These are phyloP conservation scores for Metrosideros polymorpha DNA, from an alignment of 441 rosid genomes.

Conservation along the genomic window DNA sequence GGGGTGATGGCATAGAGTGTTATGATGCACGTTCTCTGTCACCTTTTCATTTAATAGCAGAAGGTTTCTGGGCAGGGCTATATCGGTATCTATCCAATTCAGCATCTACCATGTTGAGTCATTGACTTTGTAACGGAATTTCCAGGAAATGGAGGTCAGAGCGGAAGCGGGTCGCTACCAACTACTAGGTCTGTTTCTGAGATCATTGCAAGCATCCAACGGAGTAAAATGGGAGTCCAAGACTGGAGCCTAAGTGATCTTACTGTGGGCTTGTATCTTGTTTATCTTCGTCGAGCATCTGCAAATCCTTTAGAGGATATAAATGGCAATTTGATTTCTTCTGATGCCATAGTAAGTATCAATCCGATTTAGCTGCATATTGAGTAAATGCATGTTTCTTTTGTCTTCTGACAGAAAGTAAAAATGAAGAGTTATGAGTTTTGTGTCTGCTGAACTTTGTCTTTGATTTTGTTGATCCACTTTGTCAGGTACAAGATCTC, in stretches of 20 bases:
- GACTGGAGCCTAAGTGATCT: constrained; percentile 96
- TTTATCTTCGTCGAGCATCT: constrained; percentile 82
- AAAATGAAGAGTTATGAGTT: not conserved
- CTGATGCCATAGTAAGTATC: constrained; percentile 53
- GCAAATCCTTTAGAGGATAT: constrained; percentile 55
- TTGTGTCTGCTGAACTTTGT: not conserved
- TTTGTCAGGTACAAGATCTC: constrained; percentile 67
- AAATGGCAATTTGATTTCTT: constrained; percentile 54
- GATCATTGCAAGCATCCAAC: constrained; percentile 72
- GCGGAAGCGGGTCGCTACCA: constrained; percentile 37
- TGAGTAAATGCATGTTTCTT: not conserved
- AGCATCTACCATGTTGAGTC: not conserved
- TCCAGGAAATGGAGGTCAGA: constrained; percentile 41
- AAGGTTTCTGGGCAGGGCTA: not conserved
- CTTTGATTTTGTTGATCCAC: not conserved
- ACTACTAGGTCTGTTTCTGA: constrained; percentile 58
- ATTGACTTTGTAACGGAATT: not conserved
- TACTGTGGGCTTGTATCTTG: constrained; percentile 75
- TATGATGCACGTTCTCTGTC: not conserved
- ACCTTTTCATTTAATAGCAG: not conserved
- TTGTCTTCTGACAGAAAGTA: not conserved
- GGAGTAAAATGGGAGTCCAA: constrained; percentile 75
- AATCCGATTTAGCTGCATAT: constrained; percentile 1
- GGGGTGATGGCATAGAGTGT: not conserved
- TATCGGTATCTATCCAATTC: not conserved